These are phyloP conservation scores for Exophiala bonariae DNA, from an alignment of 2,329 filamentous ascomycete species.

Conservation along the genomic window DNA sequence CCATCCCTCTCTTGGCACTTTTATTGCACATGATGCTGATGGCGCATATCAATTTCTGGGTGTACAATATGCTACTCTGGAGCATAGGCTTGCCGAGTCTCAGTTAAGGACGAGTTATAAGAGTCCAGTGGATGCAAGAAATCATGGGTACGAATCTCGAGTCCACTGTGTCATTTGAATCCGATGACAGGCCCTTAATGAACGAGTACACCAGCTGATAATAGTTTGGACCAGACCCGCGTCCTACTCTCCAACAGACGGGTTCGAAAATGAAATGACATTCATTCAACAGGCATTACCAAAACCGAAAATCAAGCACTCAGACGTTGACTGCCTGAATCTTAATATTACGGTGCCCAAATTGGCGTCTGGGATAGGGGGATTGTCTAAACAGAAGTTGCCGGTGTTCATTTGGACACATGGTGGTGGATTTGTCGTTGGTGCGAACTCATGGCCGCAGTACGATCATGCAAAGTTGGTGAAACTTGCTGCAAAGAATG, in stretches of 20 bases:
- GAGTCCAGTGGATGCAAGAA: constrained; percentile 34
- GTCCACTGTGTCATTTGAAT: not conserved
- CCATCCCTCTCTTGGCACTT: constrained; percentile 22
- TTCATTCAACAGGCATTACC: constrained; percentile 52
- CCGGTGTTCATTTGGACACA: constrained; percentile 59
- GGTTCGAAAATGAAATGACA: constrained; percentile 47
- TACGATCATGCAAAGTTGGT: constrained; percentile 50
- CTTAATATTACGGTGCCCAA: constrained; percentile 52
- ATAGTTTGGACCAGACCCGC: constrained; percentile 32
- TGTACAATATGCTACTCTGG: constrained; percentile 39
- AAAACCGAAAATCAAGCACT: constrained; percentile 39
- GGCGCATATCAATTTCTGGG: constrained; percentile 37
- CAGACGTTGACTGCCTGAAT: constrained; percentile 52
- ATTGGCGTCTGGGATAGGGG: constrained; percentile 16
- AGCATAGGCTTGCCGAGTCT: constrained; percentile 36
- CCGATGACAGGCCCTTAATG: no score
- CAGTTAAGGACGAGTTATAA: constrained; percentile 31
- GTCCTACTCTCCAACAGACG: constrained; percentile 40
- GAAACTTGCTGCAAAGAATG: constrained; percentile 43
- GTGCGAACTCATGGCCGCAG: constrained; percentile 55
- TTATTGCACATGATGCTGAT: constrained; percentile 31
- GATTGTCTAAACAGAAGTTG: constrained; percentile 53
- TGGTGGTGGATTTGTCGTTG: constrained; percentile 60
- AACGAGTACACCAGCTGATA: constrained; percentile 2
- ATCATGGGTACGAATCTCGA: constrained; percentile 34